These are phyloP conservation scores for Oidium heveae DNA, from an alignment of 2,329 filamentous ascomycete genomes.

Conservation along the genomic window DNA sequence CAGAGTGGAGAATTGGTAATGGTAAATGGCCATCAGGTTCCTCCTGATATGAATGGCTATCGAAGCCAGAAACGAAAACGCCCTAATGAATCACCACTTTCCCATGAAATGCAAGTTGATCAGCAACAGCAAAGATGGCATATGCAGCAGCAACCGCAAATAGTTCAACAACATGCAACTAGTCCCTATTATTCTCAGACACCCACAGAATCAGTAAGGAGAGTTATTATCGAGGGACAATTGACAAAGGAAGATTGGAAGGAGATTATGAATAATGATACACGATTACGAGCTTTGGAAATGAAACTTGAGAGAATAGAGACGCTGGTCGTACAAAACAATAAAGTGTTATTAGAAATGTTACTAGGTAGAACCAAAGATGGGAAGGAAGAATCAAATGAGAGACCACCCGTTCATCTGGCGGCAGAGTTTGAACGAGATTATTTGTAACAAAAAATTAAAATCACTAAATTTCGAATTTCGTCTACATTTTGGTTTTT, in stretches of 20 bases:
- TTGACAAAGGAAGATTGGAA: slow-evolving; percentile 14
- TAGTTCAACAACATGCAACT: slow-evolving; percentile 3
- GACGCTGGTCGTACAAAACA: slow-evolving; percentile 12
- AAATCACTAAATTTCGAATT: no score
- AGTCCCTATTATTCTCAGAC: slow-evolving; percentile 5
- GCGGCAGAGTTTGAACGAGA: slow-evolving; percentile 14
- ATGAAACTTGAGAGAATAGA: slow-evolving; percentile 14
- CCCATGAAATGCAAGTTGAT: slow-evolving; percentile 9
- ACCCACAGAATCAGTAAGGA: slow-evolving; percentile 9
- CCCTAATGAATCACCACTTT: slow-evolving; percentile 8
- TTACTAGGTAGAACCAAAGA: slow-evolving; percentile 10
- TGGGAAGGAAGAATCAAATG: slow-evolving; percentile 8
- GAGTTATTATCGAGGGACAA: slow-evolving; percentile 12
- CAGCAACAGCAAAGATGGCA: slow-evolving; percentile 1
- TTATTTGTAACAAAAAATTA: slow-evolving; percentile 10
- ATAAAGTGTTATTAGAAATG: slow-evolving; percentile 13
- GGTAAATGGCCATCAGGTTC: slow-evolving; percentile 5
- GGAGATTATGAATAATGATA: slow-evolving; percentile 14
- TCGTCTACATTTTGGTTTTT: no score
- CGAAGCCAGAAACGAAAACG: slow-evolving; percentile 10
- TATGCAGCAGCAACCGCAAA: slow-evolving; percentile 1
- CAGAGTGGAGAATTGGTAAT: slow-evolving; percentile 6
- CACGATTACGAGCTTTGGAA: slow-evolving; percentile 11
- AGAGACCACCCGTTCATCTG: slow-evolving; percentile 13
- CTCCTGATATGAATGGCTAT: slow-evolving; percentile 9